Percentiles rank a stretch among this genome's conserved stretches.
phyloP scores from a whole-genome alignment of 225 moss, liverwort and hornwort genomes.

The Ulota crispa region DNA sequence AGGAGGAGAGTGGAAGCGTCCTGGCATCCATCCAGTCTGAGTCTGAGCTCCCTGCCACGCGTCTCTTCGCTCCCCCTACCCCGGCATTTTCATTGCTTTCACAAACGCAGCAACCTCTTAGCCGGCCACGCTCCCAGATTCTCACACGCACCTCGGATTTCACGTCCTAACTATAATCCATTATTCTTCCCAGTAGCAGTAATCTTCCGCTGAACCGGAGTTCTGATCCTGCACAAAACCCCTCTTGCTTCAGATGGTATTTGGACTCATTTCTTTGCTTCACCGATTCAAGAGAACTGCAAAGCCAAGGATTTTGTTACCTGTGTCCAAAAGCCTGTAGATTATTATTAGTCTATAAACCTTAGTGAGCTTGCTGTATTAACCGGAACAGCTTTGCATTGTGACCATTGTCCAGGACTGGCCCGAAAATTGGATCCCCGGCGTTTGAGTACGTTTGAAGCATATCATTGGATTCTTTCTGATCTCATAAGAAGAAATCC shows the following conservation, averaged over 20 bases:
- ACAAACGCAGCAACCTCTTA: neutral
- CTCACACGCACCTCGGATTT: neutral
- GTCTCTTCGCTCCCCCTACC: constrained; percentile 20
- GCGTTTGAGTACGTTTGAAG: neutral
- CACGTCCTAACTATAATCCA: neutral
- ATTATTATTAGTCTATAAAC: neutral
- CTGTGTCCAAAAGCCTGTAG: neutral
- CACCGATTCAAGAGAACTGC: neutral
- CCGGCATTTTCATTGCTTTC: neutral
- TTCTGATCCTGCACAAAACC: neutral
- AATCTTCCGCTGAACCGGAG: neutral
- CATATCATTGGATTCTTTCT: neutral
- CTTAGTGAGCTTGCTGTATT: neutral
- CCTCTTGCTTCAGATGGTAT: neutral
- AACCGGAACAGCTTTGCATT: neutral
- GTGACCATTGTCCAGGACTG: neutral
- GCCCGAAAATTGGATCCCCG: neutral
- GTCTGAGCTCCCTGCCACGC: constrained; percentile 19
- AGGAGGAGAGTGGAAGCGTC: too few species aligned
- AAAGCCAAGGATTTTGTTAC: neutral
- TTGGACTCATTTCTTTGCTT: neutral
- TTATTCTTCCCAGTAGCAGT: neutral
- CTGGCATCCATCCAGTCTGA: neutral
- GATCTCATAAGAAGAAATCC: neutral
- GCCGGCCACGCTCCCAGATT: neutral